These are phyloP conservation scores for Ogataea zsoltii DNA, from an alignment of 805 yeast species.

Conservation along the genomic window DNA sequence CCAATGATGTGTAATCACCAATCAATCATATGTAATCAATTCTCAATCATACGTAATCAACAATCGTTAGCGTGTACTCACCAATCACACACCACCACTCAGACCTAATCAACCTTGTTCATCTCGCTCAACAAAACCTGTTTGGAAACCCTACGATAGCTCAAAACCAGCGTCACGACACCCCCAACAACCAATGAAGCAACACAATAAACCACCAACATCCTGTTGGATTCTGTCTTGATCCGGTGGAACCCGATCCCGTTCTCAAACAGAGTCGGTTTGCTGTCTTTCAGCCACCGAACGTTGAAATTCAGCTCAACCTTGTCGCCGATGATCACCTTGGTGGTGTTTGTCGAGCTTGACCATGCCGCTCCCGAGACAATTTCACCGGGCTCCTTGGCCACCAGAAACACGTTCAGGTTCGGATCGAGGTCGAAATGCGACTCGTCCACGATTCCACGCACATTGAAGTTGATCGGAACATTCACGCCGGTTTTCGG, in stretches of 20 bases:
- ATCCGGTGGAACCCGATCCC: slow-evolving; percentile 13
- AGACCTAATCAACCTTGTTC: slow-evolving; percentile 30
- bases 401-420: slow-evolving; percentile 51
- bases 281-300: slow-evolving; percentile 45
- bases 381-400: slow-evolving; percentile 34
- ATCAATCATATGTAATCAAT: too few relatives aligned
- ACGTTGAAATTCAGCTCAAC: slow-evolving; percentile 58
- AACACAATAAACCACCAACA: slow-evolving; percentile 12
- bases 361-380: slow-evolving; percentile 61
- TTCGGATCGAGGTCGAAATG: slow-evolving; percentile 67
- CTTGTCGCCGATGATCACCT: slow-evolving; percentile 65
- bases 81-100: too few relatives aligned
- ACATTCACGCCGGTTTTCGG: slow-evolving; percentile 45
- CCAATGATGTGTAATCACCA: too few relatives aligned
- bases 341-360: slow-evolving; percentile 59
- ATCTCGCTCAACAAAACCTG: slow-evolving; percentile 23
- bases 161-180: slow-evolving; percentile 22
- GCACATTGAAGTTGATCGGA: slow-evolving; percentile 62
- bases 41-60: too few relatives aligned
- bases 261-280: slow-evolving; percentile 7
- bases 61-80: too few relatives aligned
- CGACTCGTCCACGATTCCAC: slow-evolving; percentile 66
- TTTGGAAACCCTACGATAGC: slow-evolving; percentile 28
- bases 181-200: slow-evolving; percentile 23
- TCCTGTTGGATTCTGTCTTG: slow-evolving; percentile 11